These are phyloP conservation scores for Alternaria brassicae DNA, from an alignment of 2,329 filamentous ascomycete species.

Conservation along the genomic window DNA sequence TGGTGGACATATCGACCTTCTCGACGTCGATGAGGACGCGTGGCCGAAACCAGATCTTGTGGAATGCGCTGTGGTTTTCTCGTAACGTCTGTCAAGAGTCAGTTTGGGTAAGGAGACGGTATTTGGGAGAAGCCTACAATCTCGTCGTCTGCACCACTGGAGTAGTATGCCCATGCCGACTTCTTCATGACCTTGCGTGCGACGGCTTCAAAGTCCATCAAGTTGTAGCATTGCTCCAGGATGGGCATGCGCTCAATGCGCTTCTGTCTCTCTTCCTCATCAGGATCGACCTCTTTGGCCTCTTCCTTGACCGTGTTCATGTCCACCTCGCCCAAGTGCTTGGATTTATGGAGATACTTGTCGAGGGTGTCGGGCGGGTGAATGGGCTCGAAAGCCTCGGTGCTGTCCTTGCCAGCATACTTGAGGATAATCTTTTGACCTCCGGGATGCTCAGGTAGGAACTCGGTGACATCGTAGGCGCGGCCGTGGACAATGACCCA, in stretches of 20 bases:
- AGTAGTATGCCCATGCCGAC: slow-evolving; percentile 97
- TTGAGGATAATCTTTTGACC: slow-evolving; percentile 91
- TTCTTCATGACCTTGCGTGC: slow-evolving; percentile 93
- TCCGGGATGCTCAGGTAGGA: slow-evolving; percentile 69
- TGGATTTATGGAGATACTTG: slow-evolving; percentile 53
- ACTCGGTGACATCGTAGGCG: slow-evolving; percentile 72
- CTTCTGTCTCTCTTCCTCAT: slow-evolving; percentile 76
- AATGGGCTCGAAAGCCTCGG: slow-evolving; percentile 62
- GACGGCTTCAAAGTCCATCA: slow-evolving; percentile 88
- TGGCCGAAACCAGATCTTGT: slow-evolving; percentile 97
- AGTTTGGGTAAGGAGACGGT: neutral
- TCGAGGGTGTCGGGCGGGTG: slow-evolving; percentile 57
- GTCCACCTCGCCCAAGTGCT: slow-evolving; percentile 51
- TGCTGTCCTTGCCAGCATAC: slow-evolving; percentile 62
- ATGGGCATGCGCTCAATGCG: slow-evolving; percentile 59
- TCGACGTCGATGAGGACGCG: slow-evolving; percentile 88
- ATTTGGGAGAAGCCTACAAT: slow-evolving; percentile 63
- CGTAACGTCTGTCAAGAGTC: slow-evolving; percentile 73
- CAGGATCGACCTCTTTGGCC: slow-evolving; percentile 57
- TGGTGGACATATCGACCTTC: slow-evolving; percentile 83
- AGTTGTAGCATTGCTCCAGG: slow-evolving; percentile 56
- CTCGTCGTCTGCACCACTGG: slow-evolving; percentile 87
- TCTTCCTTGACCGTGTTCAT: slow-evolving; percentile 47
- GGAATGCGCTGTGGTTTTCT: slow-evolving; percentile 94
- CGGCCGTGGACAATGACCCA: slow-evolving; percentile 74